Conservation (phyloP, 768 basidiomycete species). For the Crassisporium funariophilum region DNA sequence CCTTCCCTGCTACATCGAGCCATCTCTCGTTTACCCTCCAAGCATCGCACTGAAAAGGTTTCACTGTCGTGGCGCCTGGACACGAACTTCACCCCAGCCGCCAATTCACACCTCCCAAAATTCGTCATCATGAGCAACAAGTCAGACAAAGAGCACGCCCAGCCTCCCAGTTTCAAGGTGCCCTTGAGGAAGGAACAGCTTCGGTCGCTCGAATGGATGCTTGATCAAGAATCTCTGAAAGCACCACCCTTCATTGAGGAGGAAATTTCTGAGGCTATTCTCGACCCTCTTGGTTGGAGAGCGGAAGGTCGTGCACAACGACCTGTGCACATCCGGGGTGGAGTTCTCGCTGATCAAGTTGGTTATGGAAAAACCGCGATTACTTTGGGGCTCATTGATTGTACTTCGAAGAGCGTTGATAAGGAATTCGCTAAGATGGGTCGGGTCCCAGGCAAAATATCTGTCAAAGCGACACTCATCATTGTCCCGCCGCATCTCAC, state of each 20-base stretch:
- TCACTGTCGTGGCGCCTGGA: conserved; percentile 79
- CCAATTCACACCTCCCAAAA: conserved; percentile 57
- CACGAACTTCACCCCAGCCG: conserved; percentile 72
- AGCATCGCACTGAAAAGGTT: conserved; percentile 46
- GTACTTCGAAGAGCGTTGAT: conserved; percentile 54
- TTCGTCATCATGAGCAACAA: conserved; percentile 80
- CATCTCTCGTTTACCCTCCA: conserved; percentile 71
- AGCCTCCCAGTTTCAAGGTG: conserved; percentile 80
- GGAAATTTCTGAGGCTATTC: conserved; percentile 88
- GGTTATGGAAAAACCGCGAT: conserved; percentile 98
- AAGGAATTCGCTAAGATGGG: conserved; percentile 58
- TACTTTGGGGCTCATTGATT: conserved; percentile 86
- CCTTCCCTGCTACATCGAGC: conserved; percentile 88
- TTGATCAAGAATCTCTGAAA: conserved; percentile 67
- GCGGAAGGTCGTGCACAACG: conserved; percentile 90
- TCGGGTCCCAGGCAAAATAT: conserved; percentile 62
- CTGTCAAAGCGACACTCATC: conserved; percentile 79
- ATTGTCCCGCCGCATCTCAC: conserved; percentile 91
- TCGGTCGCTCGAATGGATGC: conserved; percentile 93
- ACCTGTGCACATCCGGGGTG: conserved; percentile 75
- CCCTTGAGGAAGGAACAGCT: conserved; percentile 82
- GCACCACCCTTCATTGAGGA: conserved; percentile 85
- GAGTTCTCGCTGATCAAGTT: conserved; percentile 94
- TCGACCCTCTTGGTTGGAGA: conserved; percentile 88
- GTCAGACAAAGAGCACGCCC: conserved; percentile 63